Evolutionary conservation across 495 filamentous ascomycete genomes (phyloP), one percentile per base, ranked within the genome.

Genomic region (Lepraria neglecta): DNA sequence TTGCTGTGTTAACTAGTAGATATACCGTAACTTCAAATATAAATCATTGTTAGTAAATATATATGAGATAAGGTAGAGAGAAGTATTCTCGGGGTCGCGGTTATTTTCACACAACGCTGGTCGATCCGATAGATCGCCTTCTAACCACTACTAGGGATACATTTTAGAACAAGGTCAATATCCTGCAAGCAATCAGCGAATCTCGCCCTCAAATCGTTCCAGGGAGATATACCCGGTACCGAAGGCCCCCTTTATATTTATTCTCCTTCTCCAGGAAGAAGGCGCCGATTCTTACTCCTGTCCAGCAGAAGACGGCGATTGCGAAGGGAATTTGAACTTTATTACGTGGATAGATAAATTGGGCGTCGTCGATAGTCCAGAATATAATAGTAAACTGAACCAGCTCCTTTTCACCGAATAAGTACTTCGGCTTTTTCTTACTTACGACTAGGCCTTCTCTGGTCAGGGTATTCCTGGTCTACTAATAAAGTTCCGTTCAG

Each of bases 351-450:
- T 64, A 38, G 40, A 40, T 56, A 28, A 61, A 64, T 6, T 38
- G 24, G 65, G 68, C 68, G 69, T 72, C 77, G 58, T 74, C 72
- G 64, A 74, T 71, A 69, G 72, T 74, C 69, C 76, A 80, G 74
- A 77, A 80, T 76, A 73, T 74, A 70, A 77, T 79, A 75, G 74
- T 78, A 72, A 75, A 64, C 9, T 38, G 33, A n/a, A 62, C 44
- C 15, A 65, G 27, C 45, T 65, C 59, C 9, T 62, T 44, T 51
- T 50, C 40, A 30, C 59, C 27, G 28, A 61, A 64, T 28, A 62
- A 45, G 24, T 62, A 40, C 44, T 65, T 62, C 42, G 11, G 48
- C 63, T 65, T 62, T 51, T 62, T 62, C 47, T 57, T 58, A 24
- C 63, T 65, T 44, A 65, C 53, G 47, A 62, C 53, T 33, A 60